Conservation (phyloP, 1,284 basidiomycete genomes). For the Rhodotorula sp. region DNA sequence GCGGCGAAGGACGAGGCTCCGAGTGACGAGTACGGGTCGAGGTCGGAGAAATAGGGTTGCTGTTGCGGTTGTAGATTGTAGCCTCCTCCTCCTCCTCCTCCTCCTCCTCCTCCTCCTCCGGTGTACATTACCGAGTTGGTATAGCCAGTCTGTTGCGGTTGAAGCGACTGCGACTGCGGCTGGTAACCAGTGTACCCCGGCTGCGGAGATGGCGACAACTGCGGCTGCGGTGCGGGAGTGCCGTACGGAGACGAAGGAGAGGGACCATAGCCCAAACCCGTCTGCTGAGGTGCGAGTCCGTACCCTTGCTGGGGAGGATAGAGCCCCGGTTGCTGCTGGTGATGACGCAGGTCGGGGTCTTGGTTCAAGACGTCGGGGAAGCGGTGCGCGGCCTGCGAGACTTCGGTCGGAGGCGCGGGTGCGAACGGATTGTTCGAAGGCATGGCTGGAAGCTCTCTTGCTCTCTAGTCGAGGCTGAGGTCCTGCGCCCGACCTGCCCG, state of each 20-base stretch:
- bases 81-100: no score
- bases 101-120: neutral
- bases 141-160: conserved; percentile 16
- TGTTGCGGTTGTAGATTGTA: neutral
- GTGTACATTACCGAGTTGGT: neutral
- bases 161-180: neutral
- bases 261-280: neutral
- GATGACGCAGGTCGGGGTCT: conserved; percentile 7
- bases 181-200: neutral
- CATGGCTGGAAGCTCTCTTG: neutral
- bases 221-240: no score
- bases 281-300: neutral
- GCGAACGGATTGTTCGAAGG: conserved; percentile 32
- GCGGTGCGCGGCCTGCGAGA: conserved; percentile 20
- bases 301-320: conserved; percentile 13
- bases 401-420: neutral
- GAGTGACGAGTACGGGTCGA: conserved; percentile 34
- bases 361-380: conserved; percentile 25
- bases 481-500: no score
- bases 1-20: neutral
- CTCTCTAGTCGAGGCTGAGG: no score
- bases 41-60: conserved; percentile 17
- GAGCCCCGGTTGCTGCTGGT: conserved; percentile 5
- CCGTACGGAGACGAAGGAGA: no score
- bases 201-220: no score